phyloP scores from a whole-genome alignment of 1,284 basidiomycete genomes.

The Apiotrichum veenhuisii region DNA sequence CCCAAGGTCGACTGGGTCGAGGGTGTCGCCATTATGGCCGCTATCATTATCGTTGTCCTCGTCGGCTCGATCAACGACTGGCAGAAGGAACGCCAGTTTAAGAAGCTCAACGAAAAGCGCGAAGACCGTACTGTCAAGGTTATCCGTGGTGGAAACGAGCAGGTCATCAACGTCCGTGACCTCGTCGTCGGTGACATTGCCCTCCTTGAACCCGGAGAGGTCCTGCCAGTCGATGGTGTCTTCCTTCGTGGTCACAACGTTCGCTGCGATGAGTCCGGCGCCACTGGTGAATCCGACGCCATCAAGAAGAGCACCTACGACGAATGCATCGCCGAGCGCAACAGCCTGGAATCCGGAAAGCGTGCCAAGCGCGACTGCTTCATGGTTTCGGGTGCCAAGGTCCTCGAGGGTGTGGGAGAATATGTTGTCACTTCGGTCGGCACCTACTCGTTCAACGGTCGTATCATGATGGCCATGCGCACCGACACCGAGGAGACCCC shows the following conservation, averaged over 20 bases:
- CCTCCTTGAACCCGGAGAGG: conserved; percentile 89
- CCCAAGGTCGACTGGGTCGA: conserved; percentile 84
- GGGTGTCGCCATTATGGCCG: conserved; percentile 93
- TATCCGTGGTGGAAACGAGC: conserved; percentile 76
- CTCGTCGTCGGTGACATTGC: conserved; percentile 92
- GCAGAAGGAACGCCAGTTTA: conserved; percentile 97
- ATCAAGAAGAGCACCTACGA: conserved; percentile 83
- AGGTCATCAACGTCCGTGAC: conserved; percentile 76
- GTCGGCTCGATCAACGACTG: conserved; percentile 57
- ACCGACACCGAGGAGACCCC: conserved; percentile 61
- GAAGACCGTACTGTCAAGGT: conserved; percentile 92
- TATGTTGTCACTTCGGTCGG: conserved; percentile 93
- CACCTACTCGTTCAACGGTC: conserved; percentile 86
- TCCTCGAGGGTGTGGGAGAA: conserved; percentile 88
- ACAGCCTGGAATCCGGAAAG: conserved; percentile 41
- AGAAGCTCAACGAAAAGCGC: conserved; percentile 86
- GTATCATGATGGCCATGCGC: conserved; percentile 74
- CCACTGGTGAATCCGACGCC: conserved; percentile 93
- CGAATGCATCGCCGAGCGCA: conserved; percentile 61
- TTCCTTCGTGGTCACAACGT: conserved; percentile 90
- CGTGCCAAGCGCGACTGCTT: conserved; percentile 80
- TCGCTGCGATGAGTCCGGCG: conserved; percentile 92
- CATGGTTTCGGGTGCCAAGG: conserved; percentile 87
- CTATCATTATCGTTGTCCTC: conserved; percentile 66
- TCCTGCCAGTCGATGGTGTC: conserved; percentile 91